Conservation (phyloP, 2,329 filamentous ascomycete species). For the Podosphaera fusca region DNA sequence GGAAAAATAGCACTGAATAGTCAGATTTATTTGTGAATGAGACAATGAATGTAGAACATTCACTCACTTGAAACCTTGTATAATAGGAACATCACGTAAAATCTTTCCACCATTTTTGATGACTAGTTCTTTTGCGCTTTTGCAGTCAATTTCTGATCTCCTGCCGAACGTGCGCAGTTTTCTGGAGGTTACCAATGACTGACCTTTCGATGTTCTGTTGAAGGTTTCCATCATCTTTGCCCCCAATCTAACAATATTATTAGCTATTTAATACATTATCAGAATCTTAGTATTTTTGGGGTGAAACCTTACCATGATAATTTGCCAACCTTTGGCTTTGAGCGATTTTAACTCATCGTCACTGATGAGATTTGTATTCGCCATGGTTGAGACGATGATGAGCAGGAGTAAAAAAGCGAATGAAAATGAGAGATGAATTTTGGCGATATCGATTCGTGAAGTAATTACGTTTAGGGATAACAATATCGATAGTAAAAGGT, state of each 20-base stretch:
- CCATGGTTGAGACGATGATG: too few relatives aligned
- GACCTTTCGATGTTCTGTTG: not conserved
- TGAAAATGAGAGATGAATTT: too few relatives aligned
- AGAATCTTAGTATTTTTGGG: not conserved
- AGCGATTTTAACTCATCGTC: not conserved
- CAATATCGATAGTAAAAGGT: too few relatives aligned
- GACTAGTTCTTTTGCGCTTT: not conserved
- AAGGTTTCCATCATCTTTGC: not conserved
- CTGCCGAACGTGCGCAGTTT: not conserved
- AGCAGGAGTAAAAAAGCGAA: too few relatives aligned
- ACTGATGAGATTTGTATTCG: not conserved
- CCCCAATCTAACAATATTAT: not conserved
- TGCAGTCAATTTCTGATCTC: not conserved
- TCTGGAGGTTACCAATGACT: not conserved
- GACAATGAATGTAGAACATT: not conserved
- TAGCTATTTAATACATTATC: not conserved
- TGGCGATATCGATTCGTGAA: too few relatives aligned
- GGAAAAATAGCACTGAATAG: not conserved
- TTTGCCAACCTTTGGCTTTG: not conserved
- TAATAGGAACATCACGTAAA: not conserved
- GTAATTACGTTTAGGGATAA: too few relatives aligned
- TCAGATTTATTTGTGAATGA: not conserved
- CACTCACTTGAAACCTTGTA: not conserved
- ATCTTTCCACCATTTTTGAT: not conserved
- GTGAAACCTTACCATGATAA: not conserved